Conservation (phyloP, 2,329 filamentous ascomycete species). For the Pseudopyrenochaeta lycopersici region DNA sequence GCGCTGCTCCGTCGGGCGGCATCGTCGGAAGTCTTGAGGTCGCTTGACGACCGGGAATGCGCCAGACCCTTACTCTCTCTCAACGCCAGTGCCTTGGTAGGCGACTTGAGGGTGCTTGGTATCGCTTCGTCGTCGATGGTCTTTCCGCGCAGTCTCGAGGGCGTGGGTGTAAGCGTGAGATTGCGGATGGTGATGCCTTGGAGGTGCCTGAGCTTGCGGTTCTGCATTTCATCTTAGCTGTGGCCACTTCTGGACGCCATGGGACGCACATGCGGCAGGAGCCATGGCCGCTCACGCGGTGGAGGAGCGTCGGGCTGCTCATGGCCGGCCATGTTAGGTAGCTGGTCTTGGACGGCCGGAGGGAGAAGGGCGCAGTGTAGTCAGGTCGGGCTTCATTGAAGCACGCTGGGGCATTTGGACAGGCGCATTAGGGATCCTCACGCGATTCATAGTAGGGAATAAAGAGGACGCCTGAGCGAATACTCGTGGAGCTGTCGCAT, state of each 20-base stretch:
- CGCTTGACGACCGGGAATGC: constrained; percentile 68
- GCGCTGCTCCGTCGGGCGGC: constrained; percentile 29
- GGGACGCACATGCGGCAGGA: constrained; percentile 46
- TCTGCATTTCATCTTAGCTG: constrained; percentile 59
- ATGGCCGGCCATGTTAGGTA: constrained; percentile 36
- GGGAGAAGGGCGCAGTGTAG: background rate
- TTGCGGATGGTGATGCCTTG: constrained; percentile 89
- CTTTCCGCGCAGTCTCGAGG: constrained; percentile 60
- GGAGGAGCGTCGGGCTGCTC: constrained; percentile 22
- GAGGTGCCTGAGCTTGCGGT: constrained; percentile 87
- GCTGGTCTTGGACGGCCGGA: constrained; percentile 4
- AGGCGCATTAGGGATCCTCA: constrained; percentile 8
- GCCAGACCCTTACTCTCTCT: constrained; percentile 59
- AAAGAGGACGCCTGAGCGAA: background rate
- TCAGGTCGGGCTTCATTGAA: constrained; percentile 6
- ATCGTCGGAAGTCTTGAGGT: constrained; percentile 54
- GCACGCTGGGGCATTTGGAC: constrained; percentile 2
- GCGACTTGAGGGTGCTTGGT: constrained; percentile 71
- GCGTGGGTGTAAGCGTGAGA: constrained; percentile 69
- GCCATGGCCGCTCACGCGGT: constrained; percentile 48
- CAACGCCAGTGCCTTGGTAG: constrained; percentile 70
- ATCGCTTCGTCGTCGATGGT: constrained; percentile 81
- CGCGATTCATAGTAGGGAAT: constrained; percentile 21
- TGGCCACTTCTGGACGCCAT: background rate
- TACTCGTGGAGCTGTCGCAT: constrained; percentile 25